phyloP scores from a whole-genome alignment of 176 grass and related monocot genomes.

The Saccharum spontaneum region DNA sequence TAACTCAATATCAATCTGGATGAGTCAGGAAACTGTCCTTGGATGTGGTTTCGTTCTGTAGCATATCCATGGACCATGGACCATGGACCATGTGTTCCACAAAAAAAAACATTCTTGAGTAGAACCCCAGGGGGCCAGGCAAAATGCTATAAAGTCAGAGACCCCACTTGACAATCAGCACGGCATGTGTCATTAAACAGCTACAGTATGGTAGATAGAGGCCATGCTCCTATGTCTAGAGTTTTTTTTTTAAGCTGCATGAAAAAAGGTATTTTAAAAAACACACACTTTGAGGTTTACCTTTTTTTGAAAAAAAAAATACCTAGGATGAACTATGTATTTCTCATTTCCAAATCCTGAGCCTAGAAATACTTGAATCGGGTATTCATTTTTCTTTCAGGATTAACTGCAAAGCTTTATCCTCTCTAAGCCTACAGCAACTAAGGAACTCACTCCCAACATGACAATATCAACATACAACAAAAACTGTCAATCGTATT shows the following conservation, averaged over 20 bases:
- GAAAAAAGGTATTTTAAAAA: background rate
- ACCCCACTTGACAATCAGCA: constrained; percentile 6
- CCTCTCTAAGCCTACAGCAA: background rate
- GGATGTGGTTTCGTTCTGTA: constrained; percentile 13
- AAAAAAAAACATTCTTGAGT: constrained; percentile 2
- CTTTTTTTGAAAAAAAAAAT: background rate
- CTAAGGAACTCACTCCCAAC: background rate
- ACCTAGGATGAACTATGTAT: background rate
- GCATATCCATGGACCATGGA: constrained; percentile 4
- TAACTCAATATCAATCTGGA: constrained; percentile 21
- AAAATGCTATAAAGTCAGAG: constrained; percentile 26
- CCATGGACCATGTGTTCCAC: constrained; percentile 22
- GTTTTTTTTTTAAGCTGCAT: background rate
- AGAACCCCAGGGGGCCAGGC: constrained; percentile 23
- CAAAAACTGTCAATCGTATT: constrained; percentile 2
- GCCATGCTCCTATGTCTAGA: constrained; percentile 14
- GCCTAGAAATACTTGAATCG: background rate
- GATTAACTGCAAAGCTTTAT: background rate
- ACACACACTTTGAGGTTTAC: background rate
- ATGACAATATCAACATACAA: constrained; percentile 6
- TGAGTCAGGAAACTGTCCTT: background rate
- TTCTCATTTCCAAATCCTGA: background rate
- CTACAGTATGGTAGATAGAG: constrained; percentile 11
- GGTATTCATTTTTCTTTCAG: background rate
- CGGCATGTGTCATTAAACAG: background rate